A percentile compares a stretch with the other conserved stretches of the same genome.
These are phyloP conservation scores for Solanum hybrid DNA, from an alignment of 305 asterid species.

Conservation along the genomic window DNA sequence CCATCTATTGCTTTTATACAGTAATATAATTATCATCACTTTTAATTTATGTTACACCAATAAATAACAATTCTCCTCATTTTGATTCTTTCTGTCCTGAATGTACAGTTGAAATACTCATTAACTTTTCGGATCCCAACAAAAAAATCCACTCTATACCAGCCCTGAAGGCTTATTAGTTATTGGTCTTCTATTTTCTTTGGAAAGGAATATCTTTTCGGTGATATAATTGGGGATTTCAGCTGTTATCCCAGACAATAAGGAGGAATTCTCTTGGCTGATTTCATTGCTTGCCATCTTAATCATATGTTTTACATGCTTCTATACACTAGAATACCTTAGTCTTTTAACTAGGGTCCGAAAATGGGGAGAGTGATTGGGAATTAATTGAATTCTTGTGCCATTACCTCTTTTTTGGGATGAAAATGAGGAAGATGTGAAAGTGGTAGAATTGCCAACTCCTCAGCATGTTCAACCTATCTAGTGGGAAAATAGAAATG, in stretches of 20 bases:
- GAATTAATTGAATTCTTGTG: background rate
- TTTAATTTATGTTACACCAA: background rate
- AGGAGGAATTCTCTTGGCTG: background rate
- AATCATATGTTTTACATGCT: background rate
- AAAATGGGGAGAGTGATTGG: background rate
- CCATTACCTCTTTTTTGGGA: background rate
- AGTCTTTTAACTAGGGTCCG: background rate
- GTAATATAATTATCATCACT: background rate
- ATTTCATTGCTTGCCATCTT: background rate
- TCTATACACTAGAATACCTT: background rate
- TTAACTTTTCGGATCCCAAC: background rate
- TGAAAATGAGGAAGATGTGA: background rate
- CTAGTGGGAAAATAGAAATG: background rate
- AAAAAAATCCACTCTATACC: background rate
- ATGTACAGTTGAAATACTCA: background rate
- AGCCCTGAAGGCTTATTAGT: background rate
- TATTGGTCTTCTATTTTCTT: background rate
- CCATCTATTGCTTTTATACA: background rate
- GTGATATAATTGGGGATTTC: background rate
- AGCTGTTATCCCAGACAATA: background rate
- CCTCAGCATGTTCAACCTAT: background rate
- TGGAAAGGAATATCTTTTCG: background rate
- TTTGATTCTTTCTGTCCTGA: background rate
- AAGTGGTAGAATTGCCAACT: background rate
- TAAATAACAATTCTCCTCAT: background rate